Conservation (phyloP, 2,329 filamentous ascomycete species). For the Arthrobotrys megalospora region DNA sequence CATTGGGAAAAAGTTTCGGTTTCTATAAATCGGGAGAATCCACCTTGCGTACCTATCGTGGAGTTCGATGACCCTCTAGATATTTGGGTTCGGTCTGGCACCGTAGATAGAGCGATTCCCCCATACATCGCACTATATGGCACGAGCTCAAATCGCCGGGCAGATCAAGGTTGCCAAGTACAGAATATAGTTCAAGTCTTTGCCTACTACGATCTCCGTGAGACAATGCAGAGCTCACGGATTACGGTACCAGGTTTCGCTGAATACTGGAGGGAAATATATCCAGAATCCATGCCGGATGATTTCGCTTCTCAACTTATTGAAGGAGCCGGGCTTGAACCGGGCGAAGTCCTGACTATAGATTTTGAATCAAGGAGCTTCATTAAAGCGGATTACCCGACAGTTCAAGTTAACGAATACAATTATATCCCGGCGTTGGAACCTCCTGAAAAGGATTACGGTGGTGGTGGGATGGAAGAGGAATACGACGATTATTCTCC, state of each 20-base stretch:
- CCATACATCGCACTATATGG: slow-evolving; percentile 1
- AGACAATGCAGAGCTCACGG: neutral
- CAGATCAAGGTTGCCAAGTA: neutral
- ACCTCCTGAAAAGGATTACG: no score
- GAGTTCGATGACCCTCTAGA: neutral
- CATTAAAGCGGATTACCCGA: neutral
- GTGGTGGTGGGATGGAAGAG: no score
- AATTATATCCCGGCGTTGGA: neutral
- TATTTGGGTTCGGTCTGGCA: neutral
- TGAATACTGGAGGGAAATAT: neutral
- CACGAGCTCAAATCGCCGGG: neutral
- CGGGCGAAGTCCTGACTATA: neutral
- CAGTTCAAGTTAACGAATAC: neutral
- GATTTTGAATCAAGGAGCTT: neutral
- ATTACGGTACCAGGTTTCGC: neutral
- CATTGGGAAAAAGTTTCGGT: neutral
- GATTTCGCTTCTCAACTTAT: neutral
- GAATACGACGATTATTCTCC: no score
- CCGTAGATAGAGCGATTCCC: neutral
- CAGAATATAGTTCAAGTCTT: neutral
- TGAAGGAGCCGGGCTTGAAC: neutral
- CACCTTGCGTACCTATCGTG: neutral
- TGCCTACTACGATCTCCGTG: neutral
- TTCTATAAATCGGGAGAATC: neutral
- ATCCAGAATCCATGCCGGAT: neutral